Base-by-base conservation (phyloP, 192 early-diverging fungal genomes). In the Globomyces pollinis-pini region DNA sequence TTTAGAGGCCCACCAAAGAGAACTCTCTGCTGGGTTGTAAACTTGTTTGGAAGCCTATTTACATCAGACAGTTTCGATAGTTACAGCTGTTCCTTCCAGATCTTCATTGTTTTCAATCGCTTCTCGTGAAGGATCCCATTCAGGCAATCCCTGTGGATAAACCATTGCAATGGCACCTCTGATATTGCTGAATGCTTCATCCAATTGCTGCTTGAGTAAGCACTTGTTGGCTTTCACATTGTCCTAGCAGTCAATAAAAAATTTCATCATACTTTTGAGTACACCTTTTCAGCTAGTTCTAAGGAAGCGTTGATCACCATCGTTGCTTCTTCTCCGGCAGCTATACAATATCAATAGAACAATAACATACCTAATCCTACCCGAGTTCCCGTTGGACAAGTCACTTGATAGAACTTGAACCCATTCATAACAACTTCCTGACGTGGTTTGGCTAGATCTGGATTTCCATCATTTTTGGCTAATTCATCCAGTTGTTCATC, bases 1-100 rank as follows among this genome's bases (percentile, higher is more conserved):
- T 61, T 84, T 84, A 33, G 68, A 69, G 0, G 81, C 81, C 78
- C 78, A 79, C 81, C 81, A 84, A 9, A 84, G 52, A 11, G 68
- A 55, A 4, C 72, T 58, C 11, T 66, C 65, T 16, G 42, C 56
- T 9, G 66, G 57, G 3, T 68, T 59, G 32, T 73, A 50, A 7
- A 79, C 53, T 13, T 72, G 69, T 45, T 79, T 79, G 1, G 74
- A 71, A 11, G 68, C 69, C 77, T 78, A 50, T 26, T 23, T 4
- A 41, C 30, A 58, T n/a, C n/a, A n/a, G n/a, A n/a, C n/a, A n/a
- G n/a, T n/a, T 30, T 43, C 12, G n/a, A 24, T 1, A 63, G 1
- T 30, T 66, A 83, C 81, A 35, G 56, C 56, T 6, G 71, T 75
- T 11, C 73, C 74, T 2, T 71, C 36, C 31, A 83, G 62, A 56